Conservation (phyloP, 768 basidiomycete species). For the Mycena floridula region DNA sequence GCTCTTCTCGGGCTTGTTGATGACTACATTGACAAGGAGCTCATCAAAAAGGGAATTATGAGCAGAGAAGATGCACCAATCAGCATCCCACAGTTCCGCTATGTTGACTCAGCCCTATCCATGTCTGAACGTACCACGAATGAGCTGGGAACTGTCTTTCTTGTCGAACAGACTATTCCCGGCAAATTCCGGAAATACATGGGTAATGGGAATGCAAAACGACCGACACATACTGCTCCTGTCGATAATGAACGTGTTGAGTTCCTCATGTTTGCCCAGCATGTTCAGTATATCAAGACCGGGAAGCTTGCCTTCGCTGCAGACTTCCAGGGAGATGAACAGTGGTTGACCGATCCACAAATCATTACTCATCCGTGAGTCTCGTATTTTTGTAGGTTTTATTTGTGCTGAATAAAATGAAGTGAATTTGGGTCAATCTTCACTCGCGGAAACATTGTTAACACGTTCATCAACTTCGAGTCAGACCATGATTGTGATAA, state of each 20-base stretch:
- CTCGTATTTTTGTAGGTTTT: too few relatives aligned
- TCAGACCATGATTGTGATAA: too few relatives aligned
- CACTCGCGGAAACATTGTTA: too few relatives aligned
- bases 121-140: neutral
- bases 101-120: neutral
- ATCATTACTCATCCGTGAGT: too few relatives aligned
- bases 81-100: neutral
- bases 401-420: too few relatives aligned
- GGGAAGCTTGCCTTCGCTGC: conserved; percentile 5
- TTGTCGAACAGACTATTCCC: neutral
- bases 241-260: neutral
- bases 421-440: too few relatives aligned
- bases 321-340: conserved; percentile 13
- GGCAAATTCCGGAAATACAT: neutral
- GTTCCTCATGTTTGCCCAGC: conserved; percentile 9
- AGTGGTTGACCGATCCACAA: too few relatives aligned
- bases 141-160: neutral
- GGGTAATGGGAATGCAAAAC: neutral
- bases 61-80: neutral
- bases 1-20: neutral
- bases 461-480: too few relatives aligned
- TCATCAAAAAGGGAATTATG: neutral
- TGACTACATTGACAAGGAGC: neutral
- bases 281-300: conserved; percentile 9
- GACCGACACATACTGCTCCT: neutral